These are phyloP conservation scores for Pseudogymnoascus sp. DNA, from an alignment of 2,329 filamentous ascomycete species.

Conservation along the genomic window DNA sequence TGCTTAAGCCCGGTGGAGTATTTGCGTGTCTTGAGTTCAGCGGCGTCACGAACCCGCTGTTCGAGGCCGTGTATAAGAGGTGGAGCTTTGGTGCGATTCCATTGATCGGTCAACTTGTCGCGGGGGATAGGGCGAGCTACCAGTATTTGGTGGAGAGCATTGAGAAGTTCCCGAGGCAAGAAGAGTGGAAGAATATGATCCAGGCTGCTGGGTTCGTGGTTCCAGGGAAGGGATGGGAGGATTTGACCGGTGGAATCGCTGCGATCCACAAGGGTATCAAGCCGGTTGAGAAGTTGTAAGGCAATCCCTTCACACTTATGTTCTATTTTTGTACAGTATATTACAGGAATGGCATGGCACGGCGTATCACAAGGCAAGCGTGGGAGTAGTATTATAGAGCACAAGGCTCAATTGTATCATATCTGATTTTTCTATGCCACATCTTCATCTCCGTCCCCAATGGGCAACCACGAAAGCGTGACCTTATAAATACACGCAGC, in stretches of 20 bases:
- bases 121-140: constrained; percentile 89
- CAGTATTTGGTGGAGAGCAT: constrained; percentile 99
- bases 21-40: constrained; percentile 97
- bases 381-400: constrained; percentile 12
- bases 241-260: constrained; percentile 85
- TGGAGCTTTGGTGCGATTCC: constrained; percentile 96
- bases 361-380: constrained; percentile 7
- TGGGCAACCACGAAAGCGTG: constrained; percentile 19
- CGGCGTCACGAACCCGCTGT: constrained; percentile 62
- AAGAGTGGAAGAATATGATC: constrained; percentile 78
- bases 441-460: constrained; percentile 11
- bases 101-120: constrained; percentile 88
- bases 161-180: constrained; percentile 81
- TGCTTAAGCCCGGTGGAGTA: constrained; percentile 87
- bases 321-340: constrained; percentile 9
- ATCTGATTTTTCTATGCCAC: constrained; percentile 23
- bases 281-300: constrained; percentile 35
- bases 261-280: constrained; percentile 97
- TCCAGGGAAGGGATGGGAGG: constrained; percentile 75
- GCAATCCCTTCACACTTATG: background rate
- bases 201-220: constrained; percentile 75
- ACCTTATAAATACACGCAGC: constrained; percentile 27
- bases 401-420: constrained; percentile 21
- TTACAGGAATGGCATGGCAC: constrained; percentile 7
- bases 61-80: constrained; percentile 83